These are phyloP conservation scores for Fusarium scirpi DNA, from an alignment of 2,329 filamentous ascomycete species.

Conservation along the genomic window DNA sequence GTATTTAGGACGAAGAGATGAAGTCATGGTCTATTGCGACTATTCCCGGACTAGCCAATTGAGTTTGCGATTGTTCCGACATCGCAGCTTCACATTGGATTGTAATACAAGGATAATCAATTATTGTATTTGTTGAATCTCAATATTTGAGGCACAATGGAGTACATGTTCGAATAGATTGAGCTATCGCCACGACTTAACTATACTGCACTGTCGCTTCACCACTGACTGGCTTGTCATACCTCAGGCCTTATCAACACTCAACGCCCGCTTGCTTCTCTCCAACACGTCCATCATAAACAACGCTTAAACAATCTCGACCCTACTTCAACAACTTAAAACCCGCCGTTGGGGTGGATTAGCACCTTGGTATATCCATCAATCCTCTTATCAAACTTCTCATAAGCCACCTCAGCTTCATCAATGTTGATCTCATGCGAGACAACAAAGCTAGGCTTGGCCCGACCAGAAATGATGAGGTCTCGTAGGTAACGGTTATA, in stretches of 20 bases:
- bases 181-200: background rate
- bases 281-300: background rate
- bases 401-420: conserved; percentile 69
- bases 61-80: conserved; percentile 29
- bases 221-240: background rate
- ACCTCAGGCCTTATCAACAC: background rate
- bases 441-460: conserved; percentile 75
- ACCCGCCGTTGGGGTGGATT: conserved; percentile 71
- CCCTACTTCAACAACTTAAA: conserved; percentile 13
- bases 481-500: conserved; percentile 76
- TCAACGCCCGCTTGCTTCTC: background rate
- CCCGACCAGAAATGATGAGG: conserved; percentile 72
- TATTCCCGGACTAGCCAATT: conserved; percentile 32
- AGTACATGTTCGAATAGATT: background rate
- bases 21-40: conserved; percentile 25
- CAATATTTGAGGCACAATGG: background rate
- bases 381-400: conserved; percentile 74
- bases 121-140: background rate
- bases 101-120: background rate
- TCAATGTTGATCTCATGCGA: conserved; percentile 73
- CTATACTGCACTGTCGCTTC: background rate
- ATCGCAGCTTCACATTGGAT: conserved; percentile 26
- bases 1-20: conserved; percentile 17
- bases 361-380: conserved; percentile 77
- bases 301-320: background rate